Base-by-base conservation (phyloP, 345 rosid genomes). In the Heritiera littoralis region DNA sequence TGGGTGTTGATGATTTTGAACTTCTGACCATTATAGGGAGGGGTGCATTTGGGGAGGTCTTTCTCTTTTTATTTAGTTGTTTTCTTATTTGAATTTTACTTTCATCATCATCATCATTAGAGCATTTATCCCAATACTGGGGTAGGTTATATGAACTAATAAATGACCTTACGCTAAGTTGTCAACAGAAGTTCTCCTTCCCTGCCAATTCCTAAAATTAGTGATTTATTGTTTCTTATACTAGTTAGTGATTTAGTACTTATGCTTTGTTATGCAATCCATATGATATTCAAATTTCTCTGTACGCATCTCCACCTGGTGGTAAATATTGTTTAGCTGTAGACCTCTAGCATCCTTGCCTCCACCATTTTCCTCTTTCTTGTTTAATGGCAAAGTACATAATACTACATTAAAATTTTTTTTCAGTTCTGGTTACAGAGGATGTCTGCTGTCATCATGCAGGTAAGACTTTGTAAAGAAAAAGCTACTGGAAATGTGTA, bases 401-500 rank as follows among this genome's bases (percentile, higher is more conserved):
- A 18, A 38, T 55, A 52, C 61, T 35, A 9, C 15, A 18, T 54
- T 54, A 17, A 28, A 7, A 12, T 17, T 51, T 72, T 51, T 72
- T 72, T 72, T 35, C 45, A 38, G 54, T 72, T 55, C 32, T 54
- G 67, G 32, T 75, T 43, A 79, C 76, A 13, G 64, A 20, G 4
- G 59, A 59, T 9, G 75, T 81, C 46, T 79, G 35, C 49, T 9
- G 61, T 75, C 45, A 56, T 74, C 77, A 59, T 82, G 43, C 86
- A 87, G 90, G 90, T 87, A 76, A 86, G 90, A 70, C 85, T 86
- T 76, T 87, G 90, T 69, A 85, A 48, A 78, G 90, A 87, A 79
- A 87, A 82, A 76, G 58, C 86, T 80, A 76, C 87, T 67, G 86
- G 90, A 32, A 38, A 90, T 84, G 99, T 95, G 41, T 95, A 91